Evolutionary conservation across 352 stramenopile species (phyloP), one percentile per base, ranked within the genome.

Genomic region (Elongisporangium prolatum): DNA sequence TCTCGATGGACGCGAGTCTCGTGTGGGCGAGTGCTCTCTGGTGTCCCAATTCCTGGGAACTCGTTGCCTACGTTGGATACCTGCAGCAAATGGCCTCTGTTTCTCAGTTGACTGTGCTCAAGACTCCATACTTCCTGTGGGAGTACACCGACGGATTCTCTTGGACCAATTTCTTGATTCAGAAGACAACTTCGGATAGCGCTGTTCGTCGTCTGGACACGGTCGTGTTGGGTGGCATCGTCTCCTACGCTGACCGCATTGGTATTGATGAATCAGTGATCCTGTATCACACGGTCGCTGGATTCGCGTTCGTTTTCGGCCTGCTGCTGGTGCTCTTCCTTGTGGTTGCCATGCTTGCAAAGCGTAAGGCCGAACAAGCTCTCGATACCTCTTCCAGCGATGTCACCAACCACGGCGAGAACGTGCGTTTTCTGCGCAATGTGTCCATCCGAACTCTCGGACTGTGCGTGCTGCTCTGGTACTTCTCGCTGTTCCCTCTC

Each of bases 21-120:
- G 59, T 75, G 25, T 85, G 65, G 69, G 67, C 67, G 10, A 85
- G 69, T 22, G 28, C 74, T 6, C 48, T 69, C 18, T 89, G 76
- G 79, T 82, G 77, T 40, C 82, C 82, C 2, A 92, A 92, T 59
- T 82, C 80, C 16, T 91, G 82, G 82, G 82, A 91, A 61, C 83
- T 88, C 53, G 62, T 84, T 22, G 67, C 84, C 16, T 89, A 87
- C 63, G 69, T 80, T 16, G 72, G 62, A n/a, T 87, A 86, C 61
- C 60, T 92, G 56, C 82, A 92, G 67, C 77, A 88, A 28, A 83
- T 92, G 69, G 64, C 73, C 34, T 71, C 77, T 4, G 52, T 84
- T 0, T 91, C 81, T 21, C 66, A 86, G 37, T 65, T 86, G 18
- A 88, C 77, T 21, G 59, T 87, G 21, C 61, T 84, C 24, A 86